Percentiles rank a stretch among this genome's conserved stretches.
These are phyloP conservation scores for Pseudohyphozyma bogoriensis DNA, from an alignment of 768 basidiomycete species.

Conservation along the genomic window DNA sequence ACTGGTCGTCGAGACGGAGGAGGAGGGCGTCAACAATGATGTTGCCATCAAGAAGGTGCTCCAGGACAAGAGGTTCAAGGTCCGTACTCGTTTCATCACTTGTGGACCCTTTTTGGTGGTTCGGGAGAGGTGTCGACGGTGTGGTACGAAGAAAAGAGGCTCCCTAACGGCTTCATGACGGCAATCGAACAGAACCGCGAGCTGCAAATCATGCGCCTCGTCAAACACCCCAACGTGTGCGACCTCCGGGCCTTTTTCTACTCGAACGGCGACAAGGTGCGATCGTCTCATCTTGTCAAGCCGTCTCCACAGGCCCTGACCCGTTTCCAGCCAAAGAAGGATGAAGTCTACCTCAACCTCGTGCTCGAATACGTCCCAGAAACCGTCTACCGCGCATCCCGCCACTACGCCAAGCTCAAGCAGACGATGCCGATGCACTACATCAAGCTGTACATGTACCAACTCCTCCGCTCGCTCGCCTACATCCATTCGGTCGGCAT, in stretches of 20 bases:
- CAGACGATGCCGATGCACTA: constrained; percentile 99
- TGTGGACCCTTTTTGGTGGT: too few relatives aligned
- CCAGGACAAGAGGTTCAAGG: constrained; percentile 99
- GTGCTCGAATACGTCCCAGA: constrained; percentile 99
- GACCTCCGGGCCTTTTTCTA: constrained; percentile 98
- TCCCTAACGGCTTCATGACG: too few relatives aligned
- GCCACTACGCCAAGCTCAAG: constrained; percentile 98
- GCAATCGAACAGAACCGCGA: constrained; percentile 22
- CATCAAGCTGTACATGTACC: constrained; percentile 99
- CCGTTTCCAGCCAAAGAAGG: constrained; percentile 56
- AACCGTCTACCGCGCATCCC: constrained; percentile 96
- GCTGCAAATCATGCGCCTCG: constrained; percentile 28
- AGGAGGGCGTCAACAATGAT: constrained; percentile 46
- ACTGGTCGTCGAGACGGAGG: constrained; percentile 51
- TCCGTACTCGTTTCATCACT: constrained; percentile 38
- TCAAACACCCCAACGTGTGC: constrained; percentile 60
- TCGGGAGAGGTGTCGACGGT: too few relatives aligned
- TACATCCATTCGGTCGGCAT: constrained; percentile 99
- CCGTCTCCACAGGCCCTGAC: neutral
- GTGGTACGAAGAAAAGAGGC: too few relatives aligned
- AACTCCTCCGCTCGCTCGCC: constrained; percentile 91
- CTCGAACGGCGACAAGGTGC: constrained; percentile 96
- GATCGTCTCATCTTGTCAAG: constrained; percentile 26
- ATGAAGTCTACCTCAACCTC: constrained; percentile 98
- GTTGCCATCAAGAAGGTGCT: constrained; percentile 99